Conservation (phyloP, 2,329 filamentous ascomycete species). For the Cladorrhinum sp. region DNA sequence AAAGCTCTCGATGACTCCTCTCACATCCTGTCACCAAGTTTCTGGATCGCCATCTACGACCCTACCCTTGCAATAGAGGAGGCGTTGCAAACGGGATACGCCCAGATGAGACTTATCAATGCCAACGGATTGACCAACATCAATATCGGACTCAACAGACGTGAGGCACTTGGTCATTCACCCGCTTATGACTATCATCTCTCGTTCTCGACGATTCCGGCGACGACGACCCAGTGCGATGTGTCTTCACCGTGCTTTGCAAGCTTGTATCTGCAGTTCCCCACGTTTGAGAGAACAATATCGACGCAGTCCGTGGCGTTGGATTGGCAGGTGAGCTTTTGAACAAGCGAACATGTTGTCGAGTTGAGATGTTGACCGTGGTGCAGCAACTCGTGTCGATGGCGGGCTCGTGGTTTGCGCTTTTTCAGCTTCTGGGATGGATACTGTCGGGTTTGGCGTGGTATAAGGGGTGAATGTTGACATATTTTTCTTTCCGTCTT, state of each 20-base stretch:
- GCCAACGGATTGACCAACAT: conserved; percentile 16
- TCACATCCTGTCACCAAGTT: conserved; percentile 12
- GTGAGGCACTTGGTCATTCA: conserved; percentile 1
- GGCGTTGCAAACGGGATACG: conserved; percentile 9
- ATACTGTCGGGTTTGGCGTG: conserved; percentile 11
- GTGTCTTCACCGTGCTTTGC: neutral
- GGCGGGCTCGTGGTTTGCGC: conserved; percentile 17
- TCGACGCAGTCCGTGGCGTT: conserved; percentile 7
- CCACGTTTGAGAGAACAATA: conserved; percentile 14
- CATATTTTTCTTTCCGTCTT: no score
- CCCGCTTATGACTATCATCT: conserved; percentile 17
- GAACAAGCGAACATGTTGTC: no score
- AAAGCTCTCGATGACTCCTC: conserved; percentile 11
- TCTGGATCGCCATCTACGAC: conserved; percentile 17
- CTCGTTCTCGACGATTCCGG: conserved; percentile 15
- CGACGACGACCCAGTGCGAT: conserved; percentile 11
- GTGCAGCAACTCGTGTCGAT: conserved; percentile 1
- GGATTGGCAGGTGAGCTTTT: conserved; percentile 8
- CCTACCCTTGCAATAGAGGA: conserved; percentile 13
- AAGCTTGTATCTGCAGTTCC: conserved; percentile 13
- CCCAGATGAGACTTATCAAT: conserved; percentile 15
- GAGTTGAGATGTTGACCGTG: no score
- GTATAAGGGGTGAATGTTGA: conserved; percentile 1
- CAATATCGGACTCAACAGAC: conserved; percentile 12
- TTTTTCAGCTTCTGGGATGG: conserved; percentile 15